A percentile compares a stretch with the other conserved stretches of the same genome.
Conservation (phyloP, 306 rosid species). For the Geum urbanum region DNA sequence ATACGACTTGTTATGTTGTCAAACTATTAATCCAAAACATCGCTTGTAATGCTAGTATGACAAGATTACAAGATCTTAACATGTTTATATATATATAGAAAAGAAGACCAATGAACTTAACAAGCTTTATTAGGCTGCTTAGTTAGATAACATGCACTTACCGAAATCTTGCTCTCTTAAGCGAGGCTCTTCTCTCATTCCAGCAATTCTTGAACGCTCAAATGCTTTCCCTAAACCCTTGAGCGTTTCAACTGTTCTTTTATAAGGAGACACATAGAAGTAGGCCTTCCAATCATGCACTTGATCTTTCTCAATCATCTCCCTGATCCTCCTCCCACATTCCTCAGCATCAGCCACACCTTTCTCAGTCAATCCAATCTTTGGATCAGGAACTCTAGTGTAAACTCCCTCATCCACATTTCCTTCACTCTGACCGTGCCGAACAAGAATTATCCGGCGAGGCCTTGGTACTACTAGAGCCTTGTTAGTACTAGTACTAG, state of each 20-base stretch:
- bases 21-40: neutral
- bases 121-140: neutral
- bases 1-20: neutral
- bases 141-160: constrained; percentile 6
- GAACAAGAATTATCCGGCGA: constrained; percentile 72
- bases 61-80: neutral
- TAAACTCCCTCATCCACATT: constrained; percentile 69
- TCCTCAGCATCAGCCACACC: constrained; percentile 60
- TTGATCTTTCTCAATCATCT: constrained; percentile 47
- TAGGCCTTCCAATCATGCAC: constrained; percentile 54
- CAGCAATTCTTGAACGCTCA: constrained; percentile 59
- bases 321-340: constrained; percentile 46
- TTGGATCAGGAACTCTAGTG: constrained; percentile 68
- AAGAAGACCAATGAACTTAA: neutral
- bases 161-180: constrained; percentile 89
- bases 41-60: neutral
- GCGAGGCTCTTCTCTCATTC: constrained; percentile 85
- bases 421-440: constrained; percentile 84
- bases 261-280: constrained; percentile 81
- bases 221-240: constrained; percentile 58
- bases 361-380: constrained; percentile 49
- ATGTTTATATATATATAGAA: neutral
- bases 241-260: constrained; percentile 59
- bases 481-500: neutral
- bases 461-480: constrained; percentile 63